These are phyloP conservation scores for Thalia dealbata DNA, from an alignment of 176 grass and related monocot species.

Conservation along the genomic window DNA sequence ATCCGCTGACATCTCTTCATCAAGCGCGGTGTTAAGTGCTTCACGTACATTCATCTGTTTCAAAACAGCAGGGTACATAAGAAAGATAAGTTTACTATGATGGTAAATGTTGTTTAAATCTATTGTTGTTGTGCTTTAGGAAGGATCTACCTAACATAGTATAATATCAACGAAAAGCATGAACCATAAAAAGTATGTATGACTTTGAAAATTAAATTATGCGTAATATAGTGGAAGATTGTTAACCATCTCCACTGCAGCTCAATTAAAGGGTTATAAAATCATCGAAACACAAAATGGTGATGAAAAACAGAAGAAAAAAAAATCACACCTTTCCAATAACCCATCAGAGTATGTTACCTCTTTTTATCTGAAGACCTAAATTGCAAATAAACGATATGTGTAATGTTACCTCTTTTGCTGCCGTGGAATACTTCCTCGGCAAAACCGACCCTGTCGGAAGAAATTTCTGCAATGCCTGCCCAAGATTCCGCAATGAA, in stretches of 20 bases:
- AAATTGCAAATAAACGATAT: not conserved
- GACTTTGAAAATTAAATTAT: too few relatives aligned
- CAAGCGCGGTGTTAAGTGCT: constrained; percentile 18
- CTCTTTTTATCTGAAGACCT: not conserved
- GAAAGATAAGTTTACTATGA: too few relatives aligned
- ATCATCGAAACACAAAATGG: not conserved
- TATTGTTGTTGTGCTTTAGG: too few relatives aligned
- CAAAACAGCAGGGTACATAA: too few relatives aligned
- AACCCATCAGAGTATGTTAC: not conserved
- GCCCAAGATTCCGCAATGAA: not conserved
- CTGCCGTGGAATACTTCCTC: not conserved
- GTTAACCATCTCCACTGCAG: too few relatives aligned
- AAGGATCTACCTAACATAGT: too few relatives aligned
- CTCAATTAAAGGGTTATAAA: not conserved
- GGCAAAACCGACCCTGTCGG: not conserved
- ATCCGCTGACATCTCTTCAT: constrained; percentile 22
- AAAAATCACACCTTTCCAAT: not conserved
- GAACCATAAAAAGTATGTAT: too few relatives aligned
- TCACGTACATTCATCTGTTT: constrained; percentile 11
- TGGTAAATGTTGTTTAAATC: too few relatives aligned
- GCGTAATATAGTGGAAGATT: too few relatives aligned
- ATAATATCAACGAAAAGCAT: too few relatives aligned
- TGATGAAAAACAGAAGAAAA: not conserved
- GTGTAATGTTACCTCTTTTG: constrained; percentile 11
- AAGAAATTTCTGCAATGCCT: constrained; percentile 1